These are phyloP conservation scores for Crithidia brevicula DNA, from an alignment of 208 protist genomes.

Conservation along the genomic window DNA sequence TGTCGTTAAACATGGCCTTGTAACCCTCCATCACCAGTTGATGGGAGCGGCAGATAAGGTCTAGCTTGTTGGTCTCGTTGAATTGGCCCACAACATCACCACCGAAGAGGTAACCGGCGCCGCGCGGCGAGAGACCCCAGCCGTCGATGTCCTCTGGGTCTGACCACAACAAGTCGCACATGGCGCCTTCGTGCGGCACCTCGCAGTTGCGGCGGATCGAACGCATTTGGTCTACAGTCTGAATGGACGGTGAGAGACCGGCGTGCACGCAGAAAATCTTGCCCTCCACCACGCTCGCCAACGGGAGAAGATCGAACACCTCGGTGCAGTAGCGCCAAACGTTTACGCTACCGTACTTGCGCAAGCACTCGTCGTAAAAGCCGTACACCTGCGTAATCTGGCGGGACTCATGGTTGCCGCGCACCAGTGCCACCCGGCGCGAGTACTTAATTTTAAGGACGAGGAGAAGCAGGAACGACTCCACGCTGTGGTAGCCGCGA, in stretches of 20 bases:
- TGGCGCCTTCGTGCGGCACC: constrained; percentile 98
- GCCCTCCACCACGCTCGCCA: constrained; percentile 98
- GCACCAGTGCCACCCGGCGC: constrained; percentile 95
- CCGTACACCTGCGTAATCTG: constrained; percentile 99
- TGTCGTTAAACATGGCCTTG: constrained; percentile 94
- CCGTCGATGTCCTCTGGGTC: constrained; percentile 97
- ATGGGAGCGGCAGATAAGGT: constrained; percentile 95
- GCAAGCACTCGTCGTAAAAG: constrained; percentile 99
- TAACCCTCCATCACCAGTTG: constrained; percentile 98
- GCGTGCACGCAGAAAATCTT: constrained; percentile 99
- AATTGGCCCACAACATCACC: constrained; percentile 96
- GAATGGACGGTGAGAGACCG: constrained; percentile 98
- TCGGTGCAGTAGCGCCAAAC: constrained; percentile 99
- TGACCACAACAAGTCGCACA: constrained; percentile 99
- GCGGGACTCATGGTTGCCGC: constrained; percentile 96
- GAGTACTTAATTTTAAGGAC: constrained; percentile 98
- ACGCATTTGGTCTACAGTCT: constrained; percentile 96
- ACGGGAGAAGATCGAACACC: constrained; percentile 99
- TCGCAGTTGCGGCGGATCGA: constrained; percentile 97
- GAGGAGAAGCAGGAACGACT: constrained; percentile 98
- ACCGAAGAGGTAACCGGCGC: constrained; percentile 99
- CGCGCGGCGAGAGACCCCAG: constrained; percentile 97
- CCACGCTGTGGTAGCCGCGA: constrained; percentile 98
- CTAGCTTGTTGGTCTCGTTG: constrained; percentile 94
- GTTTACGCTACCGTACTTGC: constrained; percentile 99